A percentile compares a stretch with the other conserved stretches of the same genome.
Conservation (phyloP, 2,329 filamentous ascomycete species). For the Aspergillus transmontanensis region DNA sequence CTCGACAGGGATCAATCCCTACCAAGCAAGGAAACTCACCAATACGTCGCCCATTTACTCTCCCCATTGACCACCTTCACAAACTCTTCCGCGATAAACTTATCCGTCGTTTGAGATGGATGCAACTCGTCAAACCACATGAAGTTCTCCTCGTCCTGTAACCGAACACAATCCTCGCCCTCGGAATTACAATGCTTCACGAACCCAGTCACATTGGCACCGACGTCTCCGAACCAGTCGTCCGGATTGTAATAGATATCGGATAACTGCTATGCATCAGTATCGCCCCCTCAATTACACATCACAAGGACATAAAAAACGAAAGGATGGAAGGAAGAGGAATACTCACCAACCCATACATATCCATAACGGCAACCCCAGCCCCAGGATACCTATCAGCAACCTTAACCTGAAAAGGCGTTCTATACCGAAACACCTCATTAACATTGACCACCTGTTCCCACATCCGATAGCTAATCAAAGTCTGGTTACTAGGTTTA, state of each 20-base stretch:
- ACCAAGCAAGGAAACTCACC: conserved; percentile 11
- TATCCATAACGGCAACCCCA: conserved; percentile 67
- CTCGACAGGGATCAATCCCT: not conserved
- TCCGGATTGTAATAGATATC: conserved; percentile 66
- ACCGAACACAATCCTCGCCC: conserved; percentile 44
- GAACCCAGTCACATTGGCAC: conserved; percentile 63
- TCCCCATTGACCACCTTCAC: conserved; percentile 55
- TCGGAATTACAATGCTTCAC: conserved; percentile 57
- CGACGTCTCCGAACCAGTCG: conserved; percentile 62
- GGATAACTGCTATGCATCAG: conserved; percentile 14
- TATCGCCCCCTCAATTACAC: not conserved
- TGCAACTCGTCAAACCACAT: conserved; percentile 77
- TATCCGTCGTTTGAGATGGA: conserved; percentile 65
- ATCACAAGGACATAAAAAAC: not conserved
- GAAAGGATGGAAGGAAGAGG: not conserved
- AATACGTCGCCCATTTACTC: conserved; percentile 33
- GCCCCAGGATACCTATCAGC: conserved; percentile 54
- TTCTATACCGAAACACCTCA: conserved; percentile 54
- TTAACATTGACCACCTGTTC: conserved; percentile 56
- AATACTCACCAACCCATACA: conserved; percentile 58
- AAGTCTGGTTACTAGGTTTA: conserved; percentile 54
- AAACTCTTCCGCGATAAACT: conserved; percentile 60
- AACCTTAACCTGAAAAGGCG: conserved; percentile 50
- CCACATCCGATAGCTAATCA: conserved; percentile 54
- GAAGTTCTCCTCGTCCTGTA: conserved; percentile 51